Base-by-base conservation (phyloP, 805 yeast genomes). In the Cyberlindnera nakhonratchasimensis region DNA sequence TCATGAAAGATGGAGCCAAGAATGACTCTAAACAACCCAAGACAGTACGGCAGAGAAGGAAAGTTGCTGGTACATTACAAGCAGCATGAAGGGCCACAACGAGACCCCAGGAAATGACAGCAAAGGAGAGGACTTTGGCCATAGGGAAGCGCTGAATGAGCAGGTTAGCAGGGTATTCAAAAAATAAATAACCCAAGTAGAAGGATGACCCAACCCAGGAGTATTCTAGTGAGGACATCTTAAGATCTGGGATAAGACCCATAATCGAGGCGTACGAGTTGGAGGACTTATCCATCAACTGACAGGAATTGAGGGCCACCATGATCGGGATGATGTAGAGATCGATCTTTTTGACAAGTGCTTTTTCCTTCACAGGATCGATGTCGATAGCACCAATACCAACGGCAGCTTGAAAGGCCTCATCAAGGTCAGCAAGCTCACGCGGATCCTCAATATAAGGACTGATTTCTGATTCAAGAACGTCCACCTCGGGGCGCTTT, bases 61-160 rank as follows among this genome's bases (percentile, higher is more conserved):
- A 66, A 0, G 77, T 71, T 18, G 36, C 48, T 12, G 40, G 36
- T 23, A 34, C 42, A 24, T 66, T 53, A 1, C 71, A 73, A 1
- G 70, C 74, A 2, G 82, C 70, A 45, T 74, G 77, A 9, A 76
- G 63, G 22, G 74, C 65, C 29, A 79, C 59, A 14, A 79, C 58
- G 21, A 57, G 52, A n/a, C 87, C 88, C 89, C 89, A 83, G 0
- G 74, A 31, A n/a, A 78, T 54, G 23, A 81, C 70, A 40, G 71
- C 70, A 1, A 61, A 46, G 12, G 75, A 64, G 4, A 73, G 65
- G 6, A 77, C 61, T 47, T 74, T 77, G 8, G 78, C 70, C 50
- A 82, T 66, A 3, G 81, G 82, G 37, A 77, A 71, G 39, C 68
- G 66, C 58, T 83, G 88, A 22, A 79, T 54, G 2, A 70, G 36